phyloP scores from a whole-genome alignment of 2,329 filamentous ascomycete genomes.

The Corinectria fuckeliana region DNA sequence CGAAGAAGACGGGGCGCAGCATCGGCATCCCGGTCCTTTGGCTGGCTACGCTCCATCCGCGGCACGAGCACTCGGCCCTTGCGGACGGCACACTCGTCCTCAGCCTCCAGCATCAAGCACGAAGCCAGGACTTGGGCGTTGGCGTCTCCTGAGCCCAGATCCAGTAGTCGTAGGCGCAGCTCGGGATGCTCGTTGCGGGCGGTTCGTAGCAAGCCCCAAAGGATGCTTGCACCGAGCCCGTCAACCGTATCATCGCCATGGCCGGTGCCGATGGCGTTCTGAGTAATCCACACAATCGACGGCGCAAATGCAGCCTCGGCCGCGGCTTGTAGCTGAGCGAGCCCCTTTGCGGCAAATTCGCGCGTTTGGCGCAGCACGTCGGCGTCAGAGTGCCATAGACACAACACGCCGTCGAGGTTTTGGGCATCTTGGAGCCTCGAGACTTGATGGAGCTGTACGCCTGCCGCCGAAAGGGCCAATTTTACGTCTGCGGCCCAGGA shows the following conservation, averaged over 20 bases:
- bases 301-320: neutral
- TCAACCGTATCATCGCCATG: neutral
- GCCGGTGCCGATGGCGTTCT: neutral
- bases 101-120: neutral
- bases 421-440: neutral
- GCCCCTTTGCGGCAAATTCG: neutral
- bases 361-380: neutral
- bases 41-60: neutral
- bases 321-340: neutral
- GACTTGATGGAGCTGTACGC: neutral
- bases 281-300: neutral
- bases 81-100: neutral
- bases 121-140: neutral
- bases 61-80: neutral
- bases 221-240: neutral
- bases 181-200: neutral
- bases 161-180: neutral
- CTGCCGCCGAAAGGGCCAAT: neutral
- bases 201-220: neutral
- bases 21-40: no score
- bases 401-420: neutral
- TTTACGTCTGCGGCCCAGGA: neutral
- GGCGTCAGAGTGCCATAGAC: neutral
- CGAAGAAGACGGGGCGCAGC: neutral
- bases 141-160: neutral